Conservation (phyloP, 371 early-diverging fungal genomes). For the Lichtheimia ramosa region DNA sequence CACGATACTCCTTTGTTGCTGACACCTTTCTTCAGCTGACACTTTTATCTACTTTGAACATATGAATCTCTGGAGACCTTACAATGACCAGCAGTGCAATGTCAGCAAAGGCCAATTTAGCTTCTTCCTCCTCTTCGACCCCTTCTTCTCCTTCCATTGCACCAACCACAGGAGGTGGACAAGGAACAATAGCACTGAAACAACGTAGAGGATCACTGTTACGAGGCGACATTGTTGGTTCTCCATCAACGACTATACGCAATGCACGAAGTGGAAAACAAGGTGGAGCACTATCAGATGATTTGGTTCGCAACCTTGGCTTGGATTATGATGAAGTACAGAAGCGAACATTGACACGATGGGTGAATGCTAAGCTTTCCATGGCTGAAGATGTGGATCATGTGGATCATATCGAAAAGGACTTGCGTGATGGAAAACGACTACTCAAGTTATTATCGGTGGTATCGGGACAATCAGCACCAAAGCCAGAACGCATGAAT, state of each 20-base stretch:
- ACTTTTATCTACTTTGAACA: too few species aligned
- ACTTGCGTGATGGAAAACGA: slow-evolving; percentile 70
- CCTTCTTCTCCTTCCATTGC: slow-evolving; percentile 9
- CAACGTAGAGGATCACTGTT: slow-evolving; percentile 2
- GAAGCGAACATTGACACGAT: slow-evolving; percentile 77
- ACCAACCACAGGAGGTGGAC: slow-evolving; percentile 2
- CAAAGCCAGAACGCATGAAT: slow-evolving; percentile 63
- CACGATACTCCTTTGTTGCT: too few species aligned
- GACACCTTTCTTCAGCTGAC: too few species aligned
- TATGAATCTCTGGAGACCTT: too few species aligned
- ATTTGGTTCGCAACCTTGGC: slow-evolving; percentile 41
- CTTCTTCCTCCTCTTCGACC: slow-evolving; percentile 4
- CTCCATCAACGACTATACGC: slow-evolving; percentile 1
- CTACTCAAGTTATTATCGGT: slow-evolving; percentile 61
- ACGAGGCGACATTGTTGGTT: neutral
- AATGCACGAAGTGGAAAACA: neutral
- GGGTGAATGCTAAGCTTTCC: slow-evolving; percentile 76
- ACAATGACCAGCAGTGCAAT: slow-evolving; percentile 9
- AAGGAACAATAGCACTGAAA: slow-evolving; percentile 7
- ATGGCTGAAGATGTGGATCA: slow-evolving; percentile 34
- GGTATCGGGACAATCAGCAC: slow-evolving; percentile 52
- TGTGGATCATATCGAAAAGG: slow-evolving; percentile 50
- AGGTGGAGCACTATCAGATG: slow-evolving; percentile 13
- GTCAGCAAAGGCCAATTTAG: slow-evolving; percentile 4
- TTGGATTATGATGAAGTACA: slow-evolving; percentile 65